A percentile compares a stretch with the other conserved stretches of the same genome.
Conservation (phyloP, 345 rosid genomes). For the Boechera divaricarpa region DNA sequence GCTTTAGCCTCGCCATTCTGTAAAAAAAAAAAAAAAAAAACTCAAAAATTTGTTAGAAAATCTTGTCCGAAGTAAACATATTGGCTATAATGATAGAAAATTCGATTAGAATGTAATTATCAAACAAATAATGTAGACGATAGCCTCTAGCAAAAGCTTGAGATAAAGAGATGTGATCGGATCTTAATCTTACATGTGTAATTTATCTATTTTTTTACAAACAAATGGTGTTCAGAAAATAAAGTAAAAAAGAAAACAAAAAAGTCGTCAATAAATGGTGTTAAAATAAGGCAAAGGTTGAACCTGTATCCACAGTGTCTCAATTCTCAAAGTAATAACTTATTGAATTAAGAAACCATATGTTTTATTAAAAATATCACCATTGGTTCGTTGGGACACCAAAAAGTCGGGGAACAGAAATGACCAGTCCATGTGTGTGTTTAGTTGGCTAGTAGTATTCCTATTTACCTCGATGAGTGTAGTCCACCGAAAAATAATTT, state of each 20-base stretch:
- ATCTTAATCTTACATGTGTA: background rate
- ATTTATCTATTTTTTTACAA: no score
- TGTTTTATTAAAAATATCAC: background rate
- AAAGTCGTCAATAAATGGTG: background rate
- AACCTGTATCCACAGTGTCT: background rate
- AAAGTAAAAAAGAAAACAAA: no score
- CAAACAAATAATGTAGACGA: background rate
- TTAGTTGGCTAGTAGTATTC: slow-evolving; percentile 18
- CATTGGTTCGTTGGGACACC: slow-evolving; percentile 20
- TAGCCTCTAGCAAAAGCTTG: background rate
- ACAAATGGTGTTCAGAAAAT: background rate
- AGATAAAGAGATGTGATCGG: background rate
- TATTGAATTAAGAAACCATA: background rate
- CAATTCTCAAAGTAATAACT: background rate
- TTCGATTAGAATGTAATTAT: background rate
- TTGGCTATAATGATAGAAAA: no score
- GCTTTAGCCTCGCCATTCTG: slow-evolving; percentile 39
- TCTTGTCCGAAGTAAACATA: background rate
- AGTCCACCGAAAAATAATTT: slow-evolving; percentile 24
- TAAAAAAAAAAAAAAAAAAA: background rate
- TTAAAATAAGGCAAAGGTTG: background rate
- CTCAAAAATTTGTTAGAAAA: background rate
- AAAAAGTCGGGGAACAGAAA: slow-evolving; percentile 23
- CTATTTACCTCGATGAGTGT: slow-evolving; percentile 34
- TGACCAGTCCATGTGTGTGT: slow-evolving; percentile 40